Evolutionary conservation across 1,139 yeast species (phyloP), one percentile per base, ranked within the genome.

Genomic region (Arxiozyma slooffiae): DNA sequence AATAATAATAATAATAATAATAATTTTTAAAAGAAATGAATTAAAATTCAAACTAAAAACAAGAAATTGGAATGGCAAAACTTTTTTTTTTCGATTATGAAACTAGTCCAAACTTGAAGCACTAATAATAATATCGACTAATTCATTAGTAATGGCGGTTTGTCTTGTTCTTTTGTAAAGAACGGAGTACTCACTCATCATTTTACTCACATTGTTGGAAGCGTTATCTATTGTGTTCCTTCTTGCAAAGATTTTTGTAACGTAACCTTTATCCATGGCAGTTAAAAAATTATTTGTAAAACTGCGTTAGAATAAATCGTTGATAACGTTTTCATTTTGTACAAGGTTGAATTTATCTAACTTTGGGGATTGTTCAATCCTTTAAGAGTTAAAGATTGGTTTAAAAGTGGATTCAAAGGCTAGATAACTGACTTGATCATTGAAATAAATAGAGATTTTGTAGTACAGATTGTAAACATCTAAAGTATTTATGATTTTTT

Each of bases 191-290:
- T 80, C 83, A 77, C 80, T 83, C 70, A 92, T 92, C 98, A 92
- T 92, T 66, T 92, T 98, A 76, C 96, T 96, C 59, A 98, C 98
- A 71, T 90, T 92, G 95, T 92, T 92, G 64, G 97, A 89, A 59
- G 98, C 98, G 70, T 90, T 92, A 76, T 92, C 98, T 98, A 92
- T 92, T 66, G 98, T 97, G 72, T 89, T 90, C 83, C 98, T 90
- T 82, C 98, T 89, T 57, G 98, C 97, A 61, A 95, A 85, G 64
- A 90, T 79, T 79, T 92, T 98, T 53, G 97, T 86, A 59, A 97
- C 97, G 73, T 92, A 90, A 72, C 97, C 97, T 72, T 92, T 97
- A 61, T 97, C 92, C 80, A 90, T 80, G 60, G 96, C 97, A 68
- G 94, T 75, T 72, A 85, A 81, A 66, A 92, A 78, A 66, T 88